Evolutionary conservation across 2,329 filamentous ascomycete species (phyloP), one percentile per base, ranked within the genome.

Genomic region (Alternaria brassicae): DNA sequence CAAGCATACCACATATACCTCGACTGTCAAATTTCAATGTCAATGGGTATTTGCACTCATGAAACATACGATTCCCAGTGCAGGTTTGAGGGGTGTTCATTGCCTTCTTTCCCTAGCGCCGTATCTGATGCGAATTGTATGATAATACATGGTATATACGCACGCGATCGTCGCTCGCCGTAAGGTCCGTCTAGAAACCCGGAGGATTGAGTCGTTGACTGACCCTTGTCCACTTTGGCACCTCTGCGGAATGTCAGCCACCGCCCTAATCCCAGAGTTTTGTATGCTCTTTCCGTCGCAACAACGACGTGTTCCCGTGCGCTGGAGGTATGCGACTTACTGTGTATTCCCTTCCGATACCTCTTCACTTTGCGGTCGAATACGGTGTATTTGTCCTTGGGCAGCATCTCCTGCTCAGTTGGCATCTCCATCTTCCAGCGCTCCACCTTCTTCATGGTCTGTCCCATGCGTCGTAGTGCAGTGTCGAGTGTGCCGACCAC

Each of bases 391-490:
- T 99, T 99, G 82, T 99, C 95, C 80, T 88, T 90, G 45, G 95
- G 90, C 78, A 96, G 78, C 95, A 99, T 99, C 84, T 98, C 93
- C 73, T 88, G 86, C 84, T 99, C 95, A 25, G 88, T 91, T 21
- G 95, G 95, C 95, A 99, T 99, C 80, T 97, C 92, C 36, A 85
- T 85, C 84, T 95, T 97, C 95, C 95, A 99, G 74, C 89, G 83
- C 78, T 96, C 90, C 59, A 99, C 84, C 53, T 91, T 85, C 81
- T 92, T 92, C 55, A 86, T 83, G 45, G 88, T 86, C 60, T 88
- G 86, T 73, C 91, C 76, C 39, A 90, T 84, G 78, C 89, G 91
- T 52, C 87, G 84, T 53, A 98, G 85, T 17, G 94, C 93, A 42
- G 83, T 85, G 74, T 92, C 91, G 63, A 99, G 81, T 15, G 91